phyloP scores from a whole-genome alignment of 768 basidiomycete genomes.

The Termitomyces sp. region DNA sequence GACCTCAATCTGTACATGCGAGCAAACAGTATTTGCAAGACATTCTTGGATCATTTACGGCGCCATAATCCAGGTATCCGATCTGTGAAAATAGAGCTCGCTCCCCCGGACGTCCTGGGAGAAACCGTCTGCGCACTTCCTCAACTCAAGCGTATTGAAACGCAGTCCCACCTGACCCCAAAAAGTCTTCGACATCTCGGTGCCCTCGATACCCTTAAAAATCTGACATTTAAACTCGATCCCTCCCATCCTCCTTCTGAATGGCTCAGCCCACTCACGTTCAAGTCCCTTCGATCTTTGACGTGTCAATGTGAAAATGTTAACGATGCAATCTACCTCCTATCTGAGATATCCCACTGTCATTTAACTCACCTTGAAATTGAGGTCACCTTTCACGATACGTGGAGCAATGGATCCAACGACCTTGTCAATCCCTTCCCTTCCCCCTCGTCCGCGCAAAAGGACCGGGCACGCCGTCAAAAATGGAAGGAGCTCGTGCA shows the following conservation, averaged over 20 bases:
- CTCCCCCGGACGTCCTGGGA: neutral
- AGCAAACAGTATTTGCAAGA: neutral
- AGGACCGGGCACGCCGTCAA: neutral
- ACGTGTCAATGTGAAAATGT: neutral
- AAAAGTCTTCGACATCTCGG: neutral
- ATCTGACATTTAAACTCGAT: neutral
- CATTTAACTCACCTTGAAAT: neutral
- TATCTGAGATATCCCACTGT: neutral
- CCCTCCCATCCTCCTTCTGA: neutral
- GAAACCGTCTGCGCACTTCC: neutral
- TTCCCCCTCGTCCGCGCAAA: neutral
- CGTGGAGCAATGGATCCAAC: too few species aligned
- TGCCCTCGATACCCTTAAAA: neutral
- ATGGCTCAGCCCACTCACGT: neutral
- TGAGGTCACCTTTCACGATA: neutral
- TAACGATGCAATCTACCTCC: neutral
- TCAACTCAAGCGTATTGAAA: neutral
- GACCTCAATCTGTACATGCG: neutral
- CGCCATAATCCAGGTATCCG: neutral
- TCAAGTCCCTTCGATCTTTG: neutral
- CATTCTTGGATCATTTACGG: neutral
- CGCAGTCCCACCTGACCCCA: neutral
- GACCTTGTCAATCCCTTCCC: neutral
- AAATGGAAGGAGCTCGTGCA: neutral
- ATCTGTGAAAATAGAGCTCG: neutral